Percentiles rank a stretch among this genome's conserved stretches.
Evolutionary conservation across 257 asterid genomes (phyloP).

Genomic region (Nicotiana benthamiana): DNA sequence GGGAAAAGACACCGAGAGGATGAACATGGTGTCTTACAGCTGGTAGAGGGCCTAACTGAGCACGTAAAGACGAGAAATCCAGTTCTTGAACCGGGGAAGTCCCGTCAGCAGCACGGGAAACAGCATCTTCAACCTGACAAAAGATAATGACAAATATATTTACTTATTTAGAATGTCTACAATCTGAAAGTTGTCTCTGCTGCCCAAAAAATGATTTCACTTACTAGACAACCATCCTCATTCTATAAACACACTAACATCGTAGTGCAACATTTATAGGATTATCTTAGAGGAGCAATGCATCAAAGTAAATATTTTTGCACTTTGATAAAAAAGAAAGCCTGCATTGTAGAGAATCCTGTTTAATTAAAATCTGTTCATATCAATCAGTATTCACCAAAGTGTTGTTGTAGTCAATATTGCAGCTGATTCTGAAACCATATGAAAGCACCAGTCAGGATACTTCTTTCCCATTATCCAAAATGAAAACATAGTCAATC

Average conservation of each 20-base stretch:
- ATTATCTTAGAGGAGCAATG: background rate
- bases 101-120: constrained; percentile 83
- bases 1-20: constrained; percentile 20
- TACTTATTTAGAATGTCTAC: background rate
- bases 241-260: background rate
- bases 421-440: background rate
- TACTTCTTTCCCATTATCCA: background rate
- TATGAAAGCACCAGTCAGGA: constrained; percentile 6
- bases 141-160: constrained; percentile 6
- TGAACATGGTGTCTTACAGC: constrained; percentile 46
- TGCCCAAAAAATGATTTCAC: background rate
- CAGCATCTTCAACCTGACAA: constrained; percentile 77
- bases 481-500: background rate
- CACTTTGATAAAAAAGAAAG: background rate
- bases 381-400: background rate
- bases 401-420: background rate
- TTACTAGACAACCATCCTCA: background rate
- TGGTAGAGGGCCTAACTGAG: constrained; percentile 90
- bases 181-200: background rate
- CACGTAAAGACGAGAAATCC: constrained; percentile 66
- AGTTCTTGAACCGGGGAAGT: constrained; percentile 58
- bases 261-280: background rate
- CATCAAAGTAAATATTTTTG: background rate
- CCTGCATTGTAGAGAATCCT: background rate
- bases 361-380: background rate